Conservation (phyloP, 148 eudicot genomes). For the Vaccinium myrtillus region DNA sequence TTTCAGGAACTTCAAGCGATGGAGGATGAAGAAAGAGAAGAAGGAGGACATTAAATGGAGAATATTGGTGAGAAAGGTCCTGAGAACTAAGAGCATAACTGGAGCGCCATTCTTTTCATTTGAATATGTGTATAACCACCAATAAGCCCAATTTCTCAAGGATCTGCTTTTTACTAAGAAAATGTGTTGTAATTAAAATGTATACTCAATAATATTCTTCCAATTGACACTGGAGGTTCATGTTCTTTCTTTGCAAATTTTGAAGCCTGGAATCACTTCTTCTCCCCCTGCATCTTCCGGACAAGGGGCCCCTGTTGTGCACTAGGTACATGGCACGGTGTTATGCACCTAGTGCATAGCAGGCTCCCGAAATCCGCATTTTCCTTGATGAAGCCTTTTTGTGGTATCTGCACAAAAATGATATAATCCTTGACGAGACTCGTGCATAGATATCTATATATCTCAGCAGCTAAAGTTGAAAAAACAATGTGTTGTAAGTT, state of each 20-base stretch:
- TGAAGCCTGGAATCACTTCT: not conserved
- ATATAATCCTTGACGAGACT: not conserved
- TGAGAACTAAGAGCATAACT: constrained; percentile 75
- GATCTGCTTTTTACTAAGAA: not conserved
- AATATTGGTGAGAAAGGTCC: constrained; percentile 74
- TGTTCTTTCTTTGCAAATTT: not conserved
- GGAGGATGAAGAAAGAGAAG: constrained; percentile 51
- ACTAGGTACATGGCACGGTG: no score
- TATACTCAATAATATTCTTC: not conserved
- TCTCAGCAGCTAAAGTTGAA: not conserved
- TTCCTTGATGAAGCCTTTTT: not conserved
- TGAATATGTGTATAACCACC: constrained; percentile 16
- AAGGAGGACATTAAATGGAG: constrained; percentile 91
- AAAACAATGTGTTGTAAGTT: not conserved
- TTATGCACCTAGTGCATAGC: no score
- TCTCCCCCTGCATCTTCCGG: not conserved
- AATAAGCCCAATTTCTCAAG: not conserved
- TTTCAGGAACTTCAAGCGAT: constrained; percentile 61
- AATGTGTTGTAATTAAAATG: not conserved
- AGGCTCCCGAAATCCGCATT: not conserved
- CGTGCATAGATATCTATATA: not conserved
- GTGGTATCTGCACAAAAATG: not conserved
- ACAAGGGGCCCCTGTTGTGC: no score
- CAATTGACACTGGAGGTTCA: not conserved
- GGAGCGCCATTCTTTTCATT: constrained; percentile 81